Base-by-base conservation (phyloP, 108 stramenopile genomes). In the Nitzschia sp. region DNA sequence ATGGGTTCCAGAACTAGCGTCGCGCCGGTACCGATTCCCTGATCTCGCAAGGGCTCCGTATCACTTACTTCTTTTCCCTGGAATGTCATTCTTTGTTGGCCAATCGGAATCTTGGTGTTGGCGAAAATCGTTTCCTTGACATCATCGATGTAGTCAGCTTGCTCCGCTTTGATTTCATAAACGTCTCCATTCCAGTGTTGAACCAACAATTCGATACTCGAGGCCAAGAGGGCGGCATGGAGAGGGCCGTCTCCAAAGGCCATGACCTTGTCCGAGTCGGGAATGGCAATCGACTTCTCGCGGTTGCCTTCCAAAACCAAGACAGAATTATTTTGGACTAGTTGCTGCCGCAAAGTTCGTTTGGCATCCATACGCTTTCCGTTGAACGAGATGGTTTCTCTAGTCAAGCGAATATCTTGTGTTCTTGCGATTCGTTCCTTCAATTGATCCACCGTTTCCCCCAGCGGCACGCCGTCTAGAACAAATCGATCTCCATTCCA, bases 101-200 rank as follows among this genome's bases (percentile, higher is more conserved):
- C 61, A 21, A 32, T 34, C 1, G 60, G 53, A 23, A 76, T 68
- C 15, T 32, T 36, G 3, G 23, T 19, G 9, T 30, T 11, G 27
- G 36, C 26, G 23, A 15, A 17, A 0, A 76, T 17, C 49, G 2
- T 54, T 15, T 76, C 55, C 33, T 54, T 68, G 29, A 76, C 0
- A 35, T 76, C 75, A 33, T 76, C 75, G 0, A 76, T 46, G 19
- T 68, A 68, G 27, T 72, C 51, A 2, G 71, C 35, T 1, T 48
- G 61, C n/a, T 24, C n/a, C 0, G 28, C 51, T 15, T 31, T 4
- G 0, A 76, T 28, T 21, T 38, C 29, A 15, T 66, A 47, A 1
- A 19, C 26, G 1, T 63, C 46, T 3, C 75, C 75, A 1, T 62
- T 42, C 60, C 67, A 64, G 55, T 63, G 54, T 27, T 68, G 13